These are phyloP conservation scores for Xylaria sp. DNA, from an alignment of 2,329 filamentous ascomycete species.

Conservation along the genomic window DNA sequence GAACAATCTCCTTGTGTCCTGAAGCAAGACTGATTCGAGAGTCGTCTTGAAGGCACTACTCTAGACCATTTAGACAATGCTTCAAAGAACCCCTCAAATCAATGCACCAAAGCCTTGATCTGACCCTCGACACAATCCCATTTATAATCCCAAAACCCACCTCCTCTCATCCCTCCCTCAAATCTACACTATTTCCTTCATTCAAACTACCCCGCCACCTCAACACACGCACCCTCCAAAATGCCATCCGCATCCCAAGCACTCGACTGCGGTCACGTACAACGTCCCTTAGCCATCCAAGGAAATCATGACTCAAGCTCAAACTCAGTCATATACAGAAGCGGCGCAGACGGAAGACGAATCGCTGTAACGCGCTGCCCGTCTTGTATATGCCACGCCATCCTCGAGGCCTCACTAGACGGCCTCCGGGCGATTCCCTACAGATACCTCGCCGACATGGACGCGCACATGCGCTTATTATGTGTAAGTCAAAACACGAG, in stretches of 20 bases:
- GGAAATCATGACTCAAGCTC: too few relatives aligned
- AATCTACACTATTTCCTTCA: too few relatives aligned
- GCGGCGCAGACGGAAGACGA: too few relatives aligned
- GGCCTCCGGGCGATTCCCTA: not conserved
- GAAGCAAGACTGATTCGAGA: not conserved
- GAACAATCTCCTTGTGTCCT: not conserved
- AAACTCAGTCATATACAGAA: not conserved
- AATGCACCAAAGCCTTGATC: too few relatives aligned
- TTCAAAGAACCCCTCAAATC: not conserved
- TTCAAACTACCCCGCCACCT: not conserved
- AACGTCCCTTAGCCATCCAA: too few relatives aligned
- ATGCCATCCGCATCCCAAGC: not conserved
- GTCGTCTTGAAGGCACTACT: too few relatives aligned
- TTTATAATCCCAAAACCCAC: too few relatives aligned
- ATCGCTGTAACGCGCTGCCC: constrained; percentile 20
- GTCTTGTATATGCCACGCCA: constrained; percentile 18
- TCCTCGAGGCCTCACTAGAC: not conserved
- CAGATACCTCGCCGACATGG: not conserved
- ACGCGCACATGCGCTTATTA: not conserved
- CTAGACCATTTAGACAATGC: not conserved
- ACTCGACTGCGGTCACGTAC: constrained; percentile 28
- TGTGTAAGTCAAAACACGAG: not conserved
- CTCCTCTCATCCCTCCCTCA: too few relatives aligned
- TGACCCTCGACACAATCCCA: too few relatives aligned
- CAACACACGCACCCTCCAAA: too few relatives aligned